phyloP scores from a whole-genome alignment of 75 land plant species.

The Pinus taeda region DNA sequence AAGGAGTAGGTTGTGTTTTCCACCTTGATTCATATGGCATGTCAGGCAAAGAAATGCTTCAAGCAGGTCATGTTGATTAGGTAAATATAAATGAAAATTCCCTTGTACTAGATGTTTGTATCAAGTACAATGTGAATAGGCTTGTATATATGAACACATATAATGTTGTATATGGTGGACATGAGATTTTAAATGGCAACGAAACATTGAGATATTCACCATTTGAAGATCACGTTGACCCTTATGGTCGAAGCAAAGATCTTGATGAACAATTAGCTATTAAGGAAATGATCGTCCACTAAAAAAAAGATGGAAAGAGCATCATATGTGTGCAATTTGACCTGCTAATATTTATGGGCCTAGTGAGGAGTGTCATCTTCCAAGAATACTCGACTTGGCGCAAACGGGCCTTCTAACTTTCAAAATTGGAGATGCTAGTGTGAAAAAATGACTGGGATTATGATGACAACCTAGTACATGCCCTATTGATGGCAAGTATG shows the following conservation, averaged over 20 bases:
- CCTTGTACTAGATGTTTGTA: slow-evolving; percentile 71
- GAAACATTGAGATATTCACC: slow-evolving; percentile 75
- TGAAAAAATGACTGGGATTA: slow-evolving; percentile 81
- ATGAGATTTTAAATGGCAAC: slow-evolving; percentile 83
- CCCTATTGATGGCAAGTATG: slow-evolving; percentile 91
- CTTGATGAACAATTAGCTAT: slow-evolving; percentile 90
- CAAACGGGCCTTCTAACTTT: slow-evolving; percentile 63
- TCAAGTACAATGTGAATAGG: slow-evolving; percentile 63
- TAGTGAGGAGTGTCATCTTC: slow-evolving; percentile 81
- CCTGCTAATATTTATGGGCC: slow-evolving; percentile 97
- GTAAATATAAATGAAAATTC: slow-evolving; percentile 86
- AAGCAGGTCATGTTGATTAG: slow-evolving; percentile 66
- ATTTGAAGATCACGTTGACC: slow-evolving; percentile 74
- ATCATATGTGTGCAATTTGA: slow-evolving; percentile 90
- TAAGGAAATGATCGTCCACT: slow-evolving; percentile 70
- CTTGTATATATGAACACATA: slow-evolving; percentile 89
- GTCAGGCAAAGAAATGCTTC: slow-evolving; percentile 95
- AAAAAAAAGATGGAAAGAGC: slow-evolving; percentile 47
- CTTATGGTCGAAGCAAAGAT: slow-evolving; percentile 85
- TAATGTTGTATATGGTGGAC: slow-evolving; percentile 91
- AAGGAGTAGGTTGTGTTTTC: slow-evolving; percentile 85
- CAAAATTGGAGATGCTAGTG: slow-evolving; percentile 58
- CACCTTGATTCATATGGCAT: slow-evolving; percentile 88
- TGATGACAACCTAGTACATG: slow-evolving; percentile 87
- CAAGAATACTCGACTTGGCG: slow-evolving; percentile 69